These are phyloP conservation scores for Cyathus striatus DNA, from an alignment of 768 basidiomycete species.

Conservation along the genomic window DNA sequence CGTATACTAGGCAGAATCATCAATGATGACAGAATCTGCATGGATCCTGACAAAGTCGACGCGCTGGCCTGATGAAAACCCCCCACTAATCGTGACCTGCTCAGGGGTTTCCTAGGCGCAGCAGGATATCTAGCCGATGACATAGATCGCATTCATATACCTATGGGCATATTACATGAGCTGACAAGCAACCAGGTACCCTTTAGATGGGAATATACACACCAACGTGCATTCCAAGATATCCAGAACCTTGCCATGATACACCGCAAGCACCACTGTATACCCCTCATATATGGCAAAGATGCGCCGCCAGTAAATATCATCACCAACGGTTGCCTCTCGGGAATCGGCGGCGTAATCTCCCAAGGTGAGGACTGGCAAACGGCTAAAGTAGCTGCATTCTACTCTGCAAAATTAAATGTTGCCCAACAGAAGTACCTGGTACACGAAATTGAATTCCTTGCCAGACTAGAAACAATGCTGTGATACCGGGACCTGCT, in stretches of 20 bases:
- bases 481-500: slow-evolving; percentile 11
- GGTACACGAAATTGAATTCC: slow-evolving; percentile 25
- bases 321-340: slow-evolving; percentile 9
- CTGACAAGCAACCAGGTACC: background rate
- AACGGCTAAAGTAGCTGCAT: slow-evolving; percentile 11
- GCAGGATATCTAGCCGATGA: background rate
- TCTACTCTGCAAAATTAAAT: slow-evolving; percentile 22
- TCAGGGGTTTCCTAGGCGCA: background rate
- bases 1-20: background rate
- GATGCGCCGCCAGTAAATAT: background rate
- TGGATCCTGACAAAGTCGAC: background rate
- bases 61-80: background rate
- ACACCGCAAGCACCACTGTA: background rate
- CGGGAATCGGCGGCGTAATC: slow-evolving; percentile 14
- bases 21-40: background rate
- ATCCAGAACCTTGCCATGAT: background rate
- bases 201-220: background rate
- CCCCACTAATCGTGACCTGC: background rate
- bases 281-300: background rate
- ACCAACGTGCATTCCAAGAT: background rate
- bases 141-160: background rate
- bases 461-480: slow-evolving; percentile 20
- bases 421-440: slow-evolving; percentile 23
- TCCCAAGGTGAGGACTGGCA: slow-evolving; percentile 4
- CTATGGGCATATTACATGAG: background rate